phyloP scores from a whole-genome alignment of 177 flowering plant genomes.

The Telopea speciosissima region DNA sequence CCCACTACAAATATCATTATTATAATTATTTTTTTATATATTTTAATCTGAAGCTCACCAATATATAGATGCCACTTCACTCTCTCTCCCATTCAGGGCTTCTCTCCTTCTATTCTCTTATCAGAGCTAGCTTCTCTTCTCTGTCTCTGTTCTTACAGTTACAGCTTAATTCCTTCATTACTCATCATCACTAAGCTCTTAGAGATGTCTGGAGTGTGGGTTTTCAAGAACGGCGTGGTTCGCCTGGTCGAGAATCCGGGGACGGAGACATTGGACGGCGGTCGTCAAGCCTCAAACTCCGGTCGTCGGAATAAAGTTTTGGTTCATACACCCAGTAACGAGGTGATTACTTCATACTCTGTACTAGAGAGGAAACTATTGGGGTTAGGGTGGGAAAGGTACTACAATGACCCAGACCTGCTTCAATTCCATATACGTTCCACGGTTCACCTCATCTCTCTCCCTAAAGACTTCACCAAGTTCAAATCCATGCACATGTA shows the following conservation, averaged over 20 bases:
- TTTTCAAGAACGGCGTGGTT: constrained; percentile 70
- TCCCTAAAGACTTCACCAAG: constrained; percentile 70
- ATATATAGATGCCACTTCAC: background rate
- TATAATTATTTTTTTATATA: no score
- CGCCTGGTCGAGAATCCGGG: constrained; percentile 53
- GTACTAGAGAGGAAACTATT: constrained; percentile 45
- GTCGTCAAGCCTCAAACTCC: constrained; percentile 6
- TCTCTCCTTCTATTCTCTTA: no score
- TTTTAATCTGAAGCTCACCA: no score
- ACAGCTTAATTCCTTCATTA: no score
- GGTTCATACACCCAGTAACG: constrained; percentile 47
- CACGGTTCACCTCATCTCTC: constrained; percentile 74
- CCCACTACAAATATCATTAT: no score
- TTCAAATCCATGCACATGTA: constrained; percentile 77
- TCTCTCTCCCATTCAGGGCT: no score
- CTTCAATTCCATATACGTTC: constrained; percentile 72
- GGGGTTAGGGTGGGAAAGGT: constrained; percentile 77
- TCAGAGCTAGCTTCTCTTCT: no score
- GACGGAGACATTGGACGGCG: constrained; percentile 19
- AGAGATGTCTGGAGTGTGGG: constrained; percentile 84
- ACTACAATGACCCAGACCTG: constrained; percentile 65
- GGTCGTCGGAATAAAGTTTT: constrained; percentile 40
- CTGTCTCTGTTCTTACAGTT: no score
- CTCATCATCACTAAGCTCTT: no score
- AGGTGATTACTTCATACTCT: constrained; percentile 56